phyloP scores from a whole-genome alignment of 805 yeast species.

The Starmerella sp. region DNA sequence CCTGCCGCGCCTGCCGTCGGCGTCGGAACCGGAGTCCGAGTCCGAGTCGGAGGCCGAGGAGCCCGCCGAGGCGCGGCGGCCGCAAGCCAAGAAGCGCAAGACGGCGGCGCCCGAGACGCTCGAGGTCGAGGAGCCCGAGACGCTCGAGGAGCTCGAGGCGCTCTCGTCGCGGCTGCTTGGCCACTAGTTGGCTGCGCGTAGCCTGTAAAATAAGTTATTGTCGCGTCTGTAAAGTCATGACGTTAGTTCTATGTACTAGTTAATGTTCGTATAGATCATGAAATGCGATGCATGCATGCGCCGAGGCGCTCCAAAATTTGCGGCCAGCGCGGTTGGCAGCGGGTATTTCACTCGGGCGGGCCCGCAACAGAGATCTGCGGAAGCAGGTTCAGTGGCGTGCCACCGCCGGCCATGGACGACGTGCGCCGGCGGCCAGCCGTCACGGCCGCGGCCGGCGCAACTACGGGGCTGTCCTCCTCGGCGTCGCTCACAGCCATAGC shows the following conservation, averaged over 20 bases:
- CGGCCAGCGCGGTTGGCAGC: no score
- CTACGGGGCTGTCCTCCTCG: constrained; percentile 1
- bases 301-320: no score
- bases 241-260: no score
- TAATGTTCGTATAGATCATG: no score
- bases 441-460: neutral
- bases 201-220: no score
- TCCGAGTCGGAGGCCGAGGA: neutral
- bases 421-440: constrained; percentile 13
- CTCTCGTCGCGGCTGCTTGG: constrained; percentile 25
- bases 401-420: constrained; percentile 22
- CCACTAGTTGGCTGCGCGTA: neutral
- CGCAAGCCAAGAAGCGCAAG: constrained; percentile 11
- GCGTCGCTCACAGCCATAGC: neutral
- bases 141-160: constrained; percentile 88
- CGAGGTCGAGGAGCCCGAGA: constrained; percentile 79
- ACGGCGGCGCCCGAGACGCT: constrained; percentile 32
- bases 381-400: constrained; percentile 15
- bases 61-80: neutral
- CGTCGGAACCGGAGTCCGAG: constrained; percentile 3
- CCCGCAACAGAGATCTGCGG: constrained; percentile 5
- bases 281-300: no score
- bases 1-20: constrained; percentile 13
- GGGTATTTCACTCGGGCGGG: neutral
- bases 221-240: no score